phyloP scores from a whole-genome alignment of 2,329 filamentous ascomycete genomes.

The Colletotrichum chlorophyti region DNA sequence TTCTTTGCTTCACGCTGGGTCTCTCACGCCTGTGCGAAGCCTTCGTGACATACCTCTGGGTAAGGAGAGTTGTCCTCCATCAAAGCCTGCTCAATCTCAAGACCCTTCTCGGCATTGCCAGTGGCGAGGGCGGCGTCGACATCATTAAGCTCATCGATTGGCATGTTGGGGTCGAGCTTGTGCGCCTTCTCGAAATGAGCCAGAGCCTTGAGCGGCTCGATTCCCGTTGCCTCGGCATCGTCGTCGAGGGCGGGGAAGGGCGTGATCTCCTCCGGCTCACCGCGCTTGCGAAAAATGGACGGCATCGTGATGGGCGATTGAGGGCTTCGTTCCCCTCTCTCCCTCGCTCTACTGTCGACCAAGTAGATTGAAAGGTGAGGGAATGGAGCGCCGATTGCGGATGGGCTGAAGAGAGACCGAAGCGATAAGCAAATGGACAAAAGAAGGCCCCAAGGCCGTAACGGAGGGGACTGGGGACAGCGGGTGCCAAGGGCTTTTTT shows the following conservation, averaged over 20 bases:
- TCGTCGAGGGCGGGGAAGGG: constrained; percentile 47
- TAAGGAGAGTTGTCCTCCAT: constrained; percentile 73
- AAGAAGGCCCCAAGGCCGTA: constrained; percentile 25
- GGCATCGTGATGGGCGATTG: constrained; percentile 37
- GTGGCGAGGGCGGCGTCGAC: constrained; percentile 63
- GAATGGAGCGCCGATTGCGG: constrained; percentile 23
- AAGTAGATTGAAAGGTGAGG: constrained; percentile 24
- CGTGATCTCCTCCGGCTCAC: constrained; percentile 52
- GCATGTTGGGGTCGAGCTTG: constrained; percentile 69
- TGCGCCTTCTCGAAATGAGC: constrained; percentile 66
- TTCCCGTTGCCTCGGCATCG: constrained; percentile 45
- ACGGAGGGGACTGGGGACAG: constrained; percentile 18
- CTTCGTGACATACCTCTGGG: constrained; percentile 58
- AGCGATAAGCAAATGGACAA: constrained; percentile 24
- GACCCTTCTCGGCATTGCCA: constrained; percentile 61
- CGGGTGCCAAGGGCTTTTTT: constrained; percentile 27
- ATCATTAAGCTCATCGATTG: constrained; percentile 66
- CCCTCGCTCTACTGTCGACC: constrained; percentile 23
- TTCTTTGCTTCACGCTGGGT: neutral
- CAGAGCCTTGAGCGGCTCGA: constrained; percentile 53
- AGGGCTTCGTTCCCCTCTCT: constrained; percentile 6
- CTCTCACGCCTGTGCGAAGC: neutral
- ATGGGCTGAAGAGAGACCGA: constrained; percentile 20
- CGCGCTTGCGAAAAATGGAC: constrained; percentile 52
- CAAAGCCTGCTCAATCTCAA: constrained; percentile 63